Evolutionary conservation across 805 yeast genomes (phyloP).

Genomic region (Barnettozyma sp.): DNA sequence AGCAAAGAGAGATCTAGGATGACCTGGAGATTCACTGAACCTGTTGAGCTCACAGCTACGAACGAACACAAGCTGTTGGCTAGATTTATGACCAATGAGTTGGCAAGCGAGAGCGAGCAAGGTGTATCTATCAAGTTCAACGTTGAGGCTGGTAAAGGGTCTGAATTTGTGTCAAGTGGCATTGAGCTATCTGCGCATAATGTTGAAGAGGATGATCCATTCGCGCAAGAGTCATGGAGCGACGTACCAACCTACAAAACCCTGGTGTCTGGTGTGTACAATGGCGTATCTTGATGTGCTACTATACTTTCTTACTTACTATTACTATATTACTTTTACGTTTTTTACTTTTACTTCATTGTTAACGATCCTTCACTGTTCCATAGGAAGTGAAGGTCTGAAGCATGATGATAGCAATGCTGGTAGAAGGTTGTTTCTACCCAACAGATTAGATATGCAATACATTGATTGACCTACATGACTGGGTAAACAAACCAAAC

Average conservation of each 20-base stretch:
- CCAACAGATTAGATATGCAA: no score
- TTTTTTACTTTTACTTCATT: background rate
- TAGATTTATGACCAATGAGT: conserved; percentile 71
- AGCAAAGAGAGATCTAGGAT: conserved; percentile 80
- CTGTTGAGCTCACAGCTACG: conserved; percentile 29
- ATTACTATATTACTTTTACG: background rate
- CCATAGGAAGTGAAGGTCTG: no score
- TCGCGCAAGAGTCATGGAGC: conserved; percentile 31
- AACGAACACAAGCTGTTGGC: conserved; percentile 71
- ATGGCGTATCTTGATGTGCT: conserved; percentile 20
- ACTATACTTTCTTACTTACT: background rate
- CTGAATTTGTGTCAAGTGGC: conserved; percentile 36
- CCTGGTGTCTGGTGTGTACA: conserved; percentile 32
- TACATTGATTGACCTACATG: no score
- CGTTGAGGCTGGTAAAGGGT: conserved; percentile 37
- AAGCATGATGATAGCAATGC: no score
- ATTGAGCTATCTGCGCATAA: conserved; percentile 34
- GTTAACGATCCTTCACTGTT: no score
- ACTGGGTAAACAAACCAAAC: no score
- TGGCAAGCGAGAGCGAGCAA: conserved; percentile 61
- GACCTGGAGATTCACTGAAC: conserved; percentile 66
- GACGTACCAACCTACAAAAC: conserved; percentile 29
- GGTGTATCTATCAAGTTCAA: conserved; percentile 69
- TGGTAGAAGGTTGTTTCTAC: no score
- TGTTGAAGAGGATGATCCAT: conserved; percentile 33